Base-by-base conservation (phyloP, 257 asterid genomes). In the Handroanthus guayacan region DNA sequence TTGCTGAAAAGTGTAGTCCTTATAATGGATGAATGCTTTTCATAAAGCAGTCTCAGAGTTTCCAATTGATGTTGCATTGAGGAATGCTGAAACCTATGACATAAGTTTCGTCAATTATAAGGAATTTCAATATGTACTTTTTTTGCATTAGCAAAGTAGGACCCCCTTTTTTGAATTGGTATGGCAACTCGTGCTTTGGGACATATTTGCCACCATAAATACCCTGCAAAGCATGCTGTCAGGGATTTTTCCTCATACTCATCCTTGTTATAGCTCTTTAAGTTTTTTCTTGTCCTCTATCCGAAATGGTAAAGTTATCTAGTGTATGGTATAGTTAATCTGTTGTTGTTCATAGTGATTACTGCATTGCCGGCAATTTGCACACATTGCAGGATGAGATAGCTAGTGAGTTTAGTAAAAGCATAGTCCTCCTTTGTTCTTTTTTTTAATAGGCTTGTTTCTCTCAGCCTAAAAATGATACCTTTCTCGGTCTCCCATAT, bases 31-130 rank as follows among this genome's bases (percentile, higher is more conserved):
- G 62, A 68, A 48, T 57, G 52, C 60, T 34, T 58, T 41, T 72
- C 48, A 41, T n/a, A 34, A 36, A 70, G 45, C 34, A 72, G 57
- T 78, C 55, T 39, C 48, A 14, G 67, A 45, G 54, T 51, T 68
- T 75, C 44, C 13, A 36, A 62, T 62, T 56, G 64, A 67, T 73
- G 44, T 62, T 47, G 52, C 8, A 38, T 82, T 37, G 37, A 43
- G 14, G 52, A 75, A 64, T 52, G 70, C 61, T 16, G 4, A 17
- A 18, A 67, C 7, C 67, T 47, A 18, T 70, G 57, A 41, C 34
- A 34, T 45, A 18, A 56, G 57, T 25, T 25, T 25, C 31, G 31
- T 25, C 31, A 1, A 25, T 25, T 25, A 25, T 25, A 25, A 25
- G 31, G 31, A 25, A 25, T 68, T 65, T 51, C 7, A 38, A 41